phyloP scores from a whole-genome alignment of 352 stramenopile genomes.

The Phytophthora podocarpi region DNA sequence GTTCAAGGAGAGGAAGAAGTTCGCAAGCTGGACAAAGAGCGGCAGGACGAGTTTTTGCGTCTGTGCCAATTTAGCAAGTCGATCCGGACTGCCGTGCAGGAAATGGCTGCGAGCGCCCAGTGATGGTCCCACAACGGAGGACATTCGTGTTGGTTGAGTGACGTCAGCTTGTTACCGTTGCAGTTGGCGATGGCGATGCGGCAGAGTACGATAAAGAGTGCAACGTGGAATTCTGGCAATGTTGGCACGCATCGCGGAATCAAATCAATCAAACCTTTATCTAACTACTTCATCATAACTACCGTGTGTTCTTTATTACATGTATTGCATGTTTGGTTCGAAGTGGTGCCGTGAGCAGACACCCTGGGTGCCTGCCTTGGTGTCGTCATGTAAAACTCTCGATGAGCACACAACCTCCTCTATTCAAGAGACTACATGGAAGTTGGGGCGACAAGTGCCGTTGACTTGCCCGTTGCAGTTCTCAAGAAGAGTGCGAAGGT shows the following conservation, averaged over 20 bases:
- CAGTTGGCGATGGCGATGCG: slow-evolving; percentile 8
- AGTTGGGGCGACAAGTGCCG: not conserved
- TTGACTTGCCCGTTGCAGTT: too few species aligned
- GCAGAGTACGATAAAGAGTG: slow-evolving; percentile 13
- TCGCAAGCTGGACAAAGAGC: slow-evolving; percentile 48
- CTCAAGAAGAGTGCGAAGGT: not conserved
- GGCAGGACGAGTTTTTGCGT: slow-evolving; percentile 48
- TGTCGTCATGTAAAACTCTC: slow-evolving; percentile 9
- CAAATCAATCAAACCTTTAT: not conserved
- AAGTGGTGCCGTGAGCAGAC: too few species aligned
- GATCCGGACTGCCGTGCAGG: slow-evolving; percentile 47
- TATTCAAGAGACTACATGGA: slow-evolving; percentile 11
- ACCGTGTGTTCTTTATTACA: too few species aligned
- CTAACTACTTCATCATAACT: not conserved
- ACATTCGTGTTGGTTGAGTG: slow-evolving; percentile 1
- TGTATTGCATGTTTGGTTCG: too few species aligned
- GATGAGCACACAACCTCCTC: slow-evolving; percentile 10
- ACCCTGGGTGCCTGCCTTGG: too few species aligned
- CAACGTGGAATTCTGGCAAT: slow-evolving; percentile 8
- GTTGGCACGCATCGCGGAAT: not conserved
- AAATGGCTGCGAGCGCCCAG: slow-evolving; percentile 27
- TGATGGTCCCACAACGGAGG: not conserved
- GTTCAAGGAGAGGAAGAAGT: slow-evolving; percentile 43
- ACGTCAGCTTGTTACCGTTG: slow-evolving; percentile 8
- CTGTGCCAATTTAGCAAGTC: slow-evolving; percentile 60